Conservation (phyloP, 2,329 filamentous ascomycete species). For the Phoma sp. region DNA sequence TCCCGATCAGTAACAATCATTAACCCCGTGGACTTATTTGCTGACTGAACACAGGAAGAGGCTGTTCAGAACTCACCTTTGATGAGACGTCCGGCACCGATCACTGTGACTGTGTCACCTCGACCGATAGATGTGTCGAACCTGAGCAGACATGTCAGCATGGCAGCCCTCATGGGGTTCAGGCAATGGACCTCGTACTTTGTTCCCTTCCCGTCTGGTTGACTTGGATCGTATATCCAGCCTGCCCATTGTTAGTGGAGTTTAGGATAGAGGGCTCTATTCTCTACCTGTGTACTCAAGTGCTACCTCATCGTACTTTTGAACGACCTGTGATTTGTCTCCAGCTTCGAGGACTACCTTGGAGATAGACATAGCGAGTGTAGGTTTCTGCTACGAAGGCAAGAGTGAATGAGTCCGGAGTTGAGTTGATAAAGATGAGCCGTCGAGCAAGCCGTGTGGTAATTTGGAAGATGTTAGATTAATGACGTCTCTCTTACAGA, state of each 20-base stretch:
- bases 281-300: slow-evolving; percentile 80
- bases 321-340: slow-evolving; percentile 64
- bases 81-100: slow-evolving; percentile 87
- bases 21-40: neutral
- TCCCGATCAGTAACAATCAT: neutral
- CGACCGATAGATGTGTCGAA: slow-evolving; percentile 87
- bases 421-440: neutral
- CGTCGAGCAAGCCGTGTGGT: neutral
- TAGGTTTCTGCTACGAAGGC: slow-evolving; percentile 1
- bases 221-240: slow-evolving; percentile 72
- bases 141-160: slow-evolving; percentile 55
- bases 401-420: neutral
- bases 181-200: slow-evolving; percentile 62
- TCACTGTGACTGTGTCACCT: slow-evolving; percentile 75
- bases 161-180: no score
- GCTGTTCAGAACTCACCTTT: slow-evolving; percentile 64
- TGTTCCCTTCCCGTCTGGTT: slow-evolving; percentile 68
- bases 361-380: slow-evolving; percentile 62
- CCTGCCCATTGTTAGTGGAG: slow-evolving; percentile 48
- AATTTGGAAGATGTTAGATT: neutral
- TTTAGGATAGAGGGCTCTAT: no score
- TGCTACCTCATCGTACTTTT: slow-evolving; percentile 72
- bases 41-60: no score
- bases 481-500: neutral
- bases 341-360: slow-evolving; percentile 71